Evolutionary conservation across 176 grass and related monocot species (phyloP), one percentile per base, ranked within the genome.

Genomic region (Poa annua): DNA sequence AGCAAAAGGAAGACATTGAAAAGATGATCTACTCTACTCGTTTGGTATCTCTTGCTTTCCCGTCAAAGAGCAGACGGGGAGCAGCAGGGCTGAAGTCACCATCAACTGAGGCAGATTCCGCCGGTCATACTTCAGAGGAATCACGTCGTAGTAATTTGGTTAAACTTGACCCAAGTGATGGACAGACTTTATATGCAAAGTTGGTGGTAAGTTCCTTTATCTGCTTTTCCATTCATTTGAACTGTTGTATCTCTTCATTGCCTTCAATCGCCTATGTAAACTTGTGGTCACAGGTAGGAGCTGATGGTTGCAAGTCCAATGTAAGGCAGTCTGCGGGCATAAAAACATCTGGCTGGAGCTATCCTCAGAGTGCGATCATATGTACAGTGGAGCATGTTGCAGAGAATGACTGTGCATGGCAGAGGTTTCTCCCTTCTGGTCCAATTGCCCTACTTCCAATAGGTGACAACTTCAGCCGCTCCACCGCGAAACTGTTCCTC

Each of bases 351-450:
- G 89, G 96, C 19, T 96, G 93, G 96, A 90, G 81, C 76, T 99
- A 99, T 78, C 53, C 83, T 11, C 93, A 98, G 70, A 93, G 80
- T 87, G 96, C 83, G 39, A 71, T 99, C 69, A 96, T 99, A 72
- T 99, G 93, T 70, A 99, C 93, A 59, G 96, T 99, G 25, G 85
- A 99, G 68, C 96, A 95, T 85, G 76, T 15, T 36, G 33, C 16
- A 9, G 77, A 87, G 89, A 96, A 96, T 76, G 71, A 87, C 54
- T 88, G 63, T 86, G 96, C 96, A 36, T 99, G 93, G 91, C 91
- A 99, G 73, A 99, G 96, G 71, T 99, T 99, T 93, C 96, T 99
- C 11, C 91, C 96, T 66, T 84, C 85, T 50, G 96, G 96, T 74
- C 96, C 96, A 29, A 90, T 99, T 24, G 96, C 96, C 63, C 87